Evolutionary conservation across 73 alveolate genomes (phyloP).

Genomic region (Symbiodinium pilosum): DNA sequence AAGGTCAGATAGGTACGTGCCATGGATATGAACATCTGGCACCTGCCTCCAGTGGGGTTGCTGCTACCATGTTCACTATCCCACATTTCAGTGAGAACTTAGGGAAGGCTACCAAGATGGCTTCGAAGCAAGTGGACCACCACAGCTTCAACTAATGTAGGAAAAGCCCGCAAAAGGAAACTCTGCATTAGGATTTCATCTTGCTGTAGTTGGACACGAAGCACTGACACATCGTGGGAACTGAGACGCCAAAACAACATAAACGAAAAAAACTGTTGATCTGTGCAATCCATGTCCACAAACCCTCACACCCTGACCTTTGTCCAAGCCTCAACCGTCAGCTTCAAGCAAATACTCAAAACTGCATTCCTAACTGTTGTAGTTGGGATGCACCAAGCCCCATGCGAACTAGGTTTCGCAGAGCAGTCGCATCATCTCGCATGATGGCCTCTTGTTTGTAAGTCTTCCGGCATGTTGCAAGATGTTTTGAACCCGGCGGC

Average conservation of each 20-base stretch:
- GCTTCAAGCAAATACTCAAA: background rate
- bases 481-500: too few relatives aligned
- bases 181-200: background rate
- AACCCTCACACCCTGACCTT: background rate
- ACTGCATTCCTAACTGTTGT: background rate
- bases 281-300: background rate
- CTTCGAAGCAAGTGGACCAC: too few relatives aligned
- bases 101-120: too few relatives aligned
- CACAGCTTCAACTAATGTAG: too few relatives aligned
- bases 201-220: background rate
- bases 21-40: too few relatives aligned
- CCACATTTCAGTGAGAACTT: too few relatives aligned
- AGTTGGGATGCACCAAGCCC: background rate
- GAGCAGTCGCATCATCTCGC: slow-evolving; percentile 7
- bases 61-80: too few relatives aligned
- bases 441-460: background rate
- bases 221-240: background rate
- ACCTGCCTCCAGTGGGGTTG: too few relatives aligned
- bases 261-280: background rate
- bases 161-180: background rate
- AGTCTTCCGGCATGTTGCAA: too few relatives aligned
- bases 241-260: too few relatives aligned
- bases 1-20: too few relatives aligned
- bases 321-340: too few relatives aligned
- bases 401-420: background rate